These are phyloP conservation scores for Coprinopsis cinerea DNA, from an alignment of 768 basidiomycete genomes.

Conservation along the genomic window DNA sequence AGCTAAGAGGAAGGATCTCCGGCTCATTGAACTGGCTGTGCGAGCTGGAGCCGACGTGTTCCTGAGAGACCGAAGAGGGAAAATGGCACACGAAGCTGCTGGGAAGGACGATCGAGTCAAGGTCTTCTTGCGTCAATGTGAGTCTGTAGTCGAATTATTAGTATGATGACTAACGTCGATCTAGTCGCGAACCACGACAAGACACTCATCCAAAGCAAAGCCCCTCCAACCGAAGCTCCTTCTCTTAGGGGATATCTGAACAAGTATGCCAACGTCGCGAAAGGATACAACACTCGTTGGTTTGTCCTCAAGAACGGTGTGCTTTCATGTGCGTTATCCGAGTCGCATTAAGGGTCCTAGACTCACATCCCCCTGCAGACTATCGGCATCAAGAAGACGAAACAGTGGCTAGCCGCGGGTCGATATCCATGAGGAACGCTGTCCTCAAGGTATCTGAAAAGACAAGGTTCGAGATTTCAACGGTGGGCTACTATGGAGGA, in stretches of 20 bases:
- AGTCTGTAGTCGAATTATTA: slow-evolving; percentile 18
- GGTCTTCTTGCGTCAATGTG: slow-evolving; percentile 81
- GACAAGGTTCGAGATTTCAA: slow-evolving; percentile 72
- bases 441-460: slow-evolving; percentile 57
- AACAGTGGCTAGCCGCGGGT: slow-evolving; percentile 74
- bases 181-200: slow-evolving; percentile 78
- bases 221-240: slow-evolving; percentile 46
- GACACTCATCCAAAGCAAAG: slow-evolving; percentile 49
- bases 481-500: slow-evolving; percentile 27
- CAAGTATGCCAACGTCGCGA: slow-evolving; percentile 91
- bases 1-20: slow-evolving; percentile 71
- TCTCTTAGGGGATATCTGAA: slow-evolving; percentile 73
- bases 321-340: slow-evolving; percentile 62
- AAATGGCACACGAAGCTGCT: slow-evolving; percentile 57
- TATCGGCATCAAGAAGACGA: slow-evolving; percentile 92
- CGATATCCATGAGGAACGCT: slow-evolving; percentile 83
- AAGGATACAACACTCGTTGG: slow-evolving; percentile 87
- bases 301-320: slow-evolving; percentile 85
- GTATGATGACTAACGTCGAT: not conserved
- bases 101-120: slow-evolving; percentile 78
- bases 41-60: slow-evolving; percentile 88
- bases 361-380: slow-evolving; percentile 35
- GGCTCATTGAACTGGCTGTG: slow-evolving; percentile 77
- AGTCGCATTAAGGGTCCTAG: not conserved
- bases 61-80: slow-evolving; percentile 71